Base-by-base conservation (phyloP, 2,329 filamentous ascomycete genomes). In the Fusarium pseudoanthophilum region DNA sequence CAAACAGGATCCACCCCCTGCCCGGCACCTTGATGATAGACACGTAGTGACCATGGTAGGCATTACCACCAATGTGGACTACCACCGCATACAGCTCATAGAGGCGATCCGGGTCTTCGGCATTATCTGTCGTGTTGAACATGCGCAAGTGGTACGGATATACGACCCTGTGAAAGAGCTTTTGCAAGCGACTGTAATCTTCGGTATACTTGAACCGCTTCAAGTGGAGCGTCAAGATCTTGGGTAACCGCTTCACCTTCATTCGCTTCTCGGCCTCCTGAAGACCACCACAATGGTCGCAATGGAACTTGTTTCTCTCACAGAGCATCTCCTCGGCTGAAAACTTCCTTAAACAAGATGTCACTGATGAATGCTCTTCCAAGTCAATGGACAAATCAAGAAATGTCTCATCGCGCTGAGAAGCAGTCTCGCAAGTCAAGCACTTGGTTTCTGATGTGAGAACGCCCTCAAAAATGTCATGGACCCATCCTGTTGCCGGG, bases 191-290 rank as follows among this genome's bases (percentile, higher is more conserved):
- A 74, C 95, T 96, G 79, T 97, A 90, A 81, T 98, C 95, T 80
- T 98, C 96, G 5, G 95, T 98, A 80, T 98, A 99, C 84, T 98
- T 98, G 87, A 99, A 99, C 64, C 96, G 91, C 84, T 99, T 99
- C 71, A 99, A 84, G 80, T 99, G 96, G 65, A 99, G 85, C 9
- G 96, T 95, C 72, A 99, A 84, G 67, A 99, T 94, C 79, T 94
- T 95, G 8, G 96, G 96, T 79, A 98, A 84, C 60, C 93, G 90
- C 85, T 99, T 98, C 77, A 99, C 95, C 86, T 98, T 99, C 96
- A 99, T 99, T 73, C 96, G 90, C 86, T 98, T 99, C 82, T 99
- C 96, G 1, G 96, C 96, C 83, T 99, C 96, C 82, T 99, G 96
- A 62, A 99, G 85, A 6, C 96, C 96, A 60, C 96, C 96, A 77